phyloP scores from a whole-genome alignment of 495 filamentous ascomycete genomes.

The Aspergillus funiculosus region DNA sequence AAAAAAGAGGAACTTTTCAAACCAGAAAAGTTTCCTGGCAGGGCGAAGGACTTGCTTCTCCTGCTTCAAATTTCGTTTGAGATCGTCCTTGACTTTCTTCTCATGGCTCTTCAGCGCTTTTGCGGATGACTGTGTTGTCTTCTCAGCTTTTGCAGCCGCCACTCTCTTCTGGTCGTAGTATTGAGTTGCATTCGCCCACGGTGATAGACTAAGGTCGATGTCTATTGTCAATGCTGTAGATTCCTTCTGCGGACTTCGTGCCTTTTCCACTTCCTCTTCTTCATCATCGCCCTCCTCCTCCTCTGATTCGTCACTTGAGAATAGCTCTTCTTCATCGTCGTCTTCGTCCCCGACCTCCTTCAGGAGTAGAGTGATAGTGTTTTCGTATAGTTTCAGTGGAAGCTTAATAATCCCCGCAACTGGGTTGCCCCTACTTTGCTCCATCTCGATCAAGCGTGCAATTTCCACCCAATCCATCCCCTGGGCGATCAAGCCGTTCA shows the following conservation, averaged over 20 bases:
- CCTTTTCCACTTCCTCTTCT: constrained; percentile 40
- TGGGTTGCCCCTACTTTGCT: constrained; percentile 72
- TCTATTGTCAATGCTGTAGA: constrained; percentile 58
- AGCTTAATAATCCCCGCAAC: constrained; percentile 84
- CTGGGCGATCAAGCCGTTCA: constrained; percentile 82
- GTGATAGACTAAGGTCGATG: constrained; percentile 72
- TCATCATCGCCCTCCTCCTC: constrained; percentile 58
- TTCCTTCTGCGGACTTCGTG: constrained; percentile 27
- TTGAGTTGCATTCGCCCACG: constrained; percentile 82
- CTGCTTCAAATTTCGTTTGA: constrained; percentile 81
- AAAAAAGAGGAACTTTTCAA: constrained; percentile 94
- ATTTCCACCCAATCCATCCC: constrained; percentile 98
- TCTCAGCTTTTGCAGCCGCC: constrained; percentile 79
- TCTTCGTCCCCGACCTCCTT: constrained; percentile 60
- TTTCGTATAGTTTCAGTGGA: constrained; percentile 83
- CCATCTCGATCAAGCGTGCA: constrained; percentile 76
- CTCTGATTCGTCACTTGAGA: constrained; percentile 55
- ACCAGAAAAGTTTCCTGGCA: constrained; percentile 79
- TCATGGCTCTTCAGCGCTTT: constrained; percentile 86
- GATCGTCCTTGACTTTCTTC: constrained; percentile 75
- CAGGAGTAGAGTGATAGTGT: constrained; percentile 75
- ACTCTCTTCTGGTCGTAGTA: constrained; percentile 86
- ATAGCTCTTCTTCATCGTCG: constrained; percentile 47
- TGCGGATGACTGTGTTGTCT: constrained; percentile 72
- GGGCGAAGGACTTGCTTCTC: constrained; percentile 86